Conservation (phyloP, 257 asterid genomes). For the Verbascum thapsus region DNA sequence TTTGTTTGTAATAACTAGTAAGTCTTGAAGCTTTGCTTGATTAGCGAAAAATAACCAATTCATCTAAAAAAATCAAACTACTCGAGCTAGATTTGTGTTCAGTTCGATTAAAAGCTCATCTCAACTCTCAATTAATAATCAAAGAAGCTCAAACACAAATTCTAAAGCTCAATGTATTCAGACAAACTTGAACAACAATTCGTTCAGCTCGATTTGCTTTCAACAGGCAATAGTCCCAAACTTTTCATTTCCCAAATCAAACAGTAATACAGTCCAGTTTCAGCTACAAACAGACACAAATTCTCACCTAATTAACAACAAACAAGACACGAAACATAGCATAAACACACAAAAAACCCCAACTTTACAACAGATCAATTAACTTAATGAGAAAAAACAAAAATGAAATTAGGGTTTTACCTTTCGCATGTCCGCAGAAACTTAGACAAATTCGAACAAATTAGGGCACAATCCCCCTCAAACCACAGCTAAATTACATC, state of each 20-base stretch:
- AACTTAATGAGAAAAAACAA: not conserved
- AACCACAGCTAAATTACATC: conserved; percentile 15
- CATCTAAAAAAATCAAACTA: too few species aligned
- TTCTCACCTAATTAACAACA: conserved; percentile 19
- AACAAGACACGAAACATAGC: not conserved
- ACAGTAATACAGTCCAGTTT: conserved; percentile 11
- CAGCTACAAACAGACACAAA: conserved; percentile 28
- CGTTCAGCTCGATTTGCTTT: too few species aligned
- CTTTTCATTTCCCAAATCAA: conserved; percentile 19
- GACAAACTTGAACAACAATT: too few species aligned
- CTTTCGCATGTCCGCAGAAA: conserved; percentile 46
- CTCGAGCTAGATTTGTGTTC: too few species aligned
- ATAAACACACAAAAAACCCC: not conserved
- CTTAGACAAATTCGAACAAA: conserved; percentile 32
- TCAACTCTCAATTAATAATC: too few species aligned
- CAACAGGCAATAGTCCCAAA: conserved; percentile 24
- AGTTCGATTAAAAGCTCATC: too few species aligned
- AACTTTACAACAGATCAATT: conserved; percentile 3
- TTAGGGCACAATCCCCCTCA: conserved; percentile 33
- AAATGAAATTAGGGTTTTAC: conserved; percentile 37
- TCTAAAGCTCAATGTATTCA: too few species aligned
- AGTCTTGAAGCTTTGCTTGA: too few species aligned
- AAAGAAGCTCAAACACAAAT: too few species aligned
- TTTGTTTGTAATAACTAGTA: too few species aligned
- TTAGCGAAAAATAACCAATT: too few species aligned